Conservation (phyloP, 208 protist species). For the Porcisia hertigi region DNA sequence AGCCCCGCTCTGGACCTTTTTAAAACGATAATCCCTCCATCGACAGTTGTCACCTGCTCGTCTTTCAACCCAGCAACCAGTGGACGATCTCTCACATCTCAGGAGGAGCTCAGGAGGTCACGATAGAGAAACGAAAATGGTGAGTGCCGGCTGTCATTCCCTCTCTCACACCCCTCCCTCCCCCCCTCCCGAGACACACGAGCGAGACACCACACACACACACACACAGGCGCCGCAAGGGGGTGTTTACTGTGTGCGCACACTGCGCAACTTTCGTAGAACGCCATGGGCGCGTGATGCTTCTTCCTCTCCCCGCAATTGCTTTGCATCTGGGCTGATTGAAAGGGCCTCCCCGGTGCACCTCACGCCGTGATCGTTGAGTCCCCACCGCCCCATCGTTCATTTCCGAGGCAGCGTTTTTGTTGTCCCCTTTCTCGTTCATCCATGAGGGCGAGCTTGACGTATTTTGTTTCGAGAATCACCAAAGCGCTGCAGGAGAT, state of each 20-base stretch:
- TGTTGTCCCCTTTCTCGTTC: neutral
- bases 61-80: too few species aligned
- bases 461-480: slow-evolving; percentile 40
- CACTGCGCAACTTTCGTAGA: too few species aligned
- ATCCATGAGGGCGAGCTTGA: neutral
- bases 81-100: neutral
- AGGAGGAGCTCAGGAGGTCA: neutral
- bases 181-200: too few species aligned
- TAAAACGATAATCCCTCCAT: neutral
- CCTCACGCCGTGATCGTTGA: too few species aligned
- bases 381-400: neutral
- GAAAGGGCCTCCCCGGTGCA: too few species aligned
- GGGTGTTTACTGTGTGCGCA: too few species aligned
- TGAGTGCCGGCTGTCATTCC: neutral
- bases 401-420: neutral
- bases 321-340: too few species aligned
- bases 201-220: too few species aligned
- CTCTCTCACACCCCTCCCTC: neutral
- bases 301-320: too few species aligned
- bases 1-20: neutral
- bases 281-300: too few species aligned
- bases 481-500: slow-evolving; percentile 63
- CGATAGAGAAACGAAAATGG: neutral
- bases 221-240: too few species aligned
- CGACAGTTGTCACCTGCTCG: neutral